Percentiles rank a stretch among this genome's conserved stretches.
Evolutionary conservation across 2,329 filamentous ascomycete genomes (phyloP).

Genomic region (Ceratocystis variospora): DNA sequence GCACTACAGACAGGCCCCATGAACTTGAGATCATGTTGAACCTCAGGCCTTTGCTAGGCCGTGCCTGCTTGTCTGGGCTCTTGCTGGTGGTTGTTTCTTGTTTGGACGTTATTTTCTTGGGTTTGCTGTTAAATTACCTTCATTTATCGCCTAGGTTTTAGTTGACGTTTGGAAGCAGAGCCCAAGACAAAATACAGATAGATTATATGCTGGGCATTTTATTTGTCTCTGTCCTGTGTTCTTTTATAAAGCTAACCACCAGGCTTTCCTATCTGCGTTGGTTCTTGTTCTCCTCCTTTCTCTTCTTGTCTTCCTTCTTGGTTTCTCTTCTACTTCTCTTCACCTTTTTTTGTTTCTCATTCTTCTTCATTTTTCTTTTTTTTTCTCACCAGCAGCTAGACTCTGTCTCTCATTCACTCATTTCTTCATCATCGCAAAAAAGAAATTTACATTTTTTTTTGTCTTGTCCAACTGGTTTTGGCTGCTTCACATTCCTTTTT

Average conservation of each 20-base stretch:
- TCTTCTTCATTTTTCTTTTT: conserved; percentile 35
- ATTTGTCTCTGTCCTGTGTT: background rate
- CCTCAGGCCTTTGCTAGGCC: background rate
- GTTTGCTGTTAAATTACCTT: conserved; percentile 15
- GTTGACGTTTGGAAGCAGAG: background rate
- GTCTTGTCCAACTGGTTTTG: conserved; percentile 22
- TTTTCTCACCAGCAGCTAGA: conserved; percentile 16
- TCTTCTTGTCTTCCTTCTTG: background rate
- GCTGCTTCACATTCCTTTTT: conserved; percentile 17
- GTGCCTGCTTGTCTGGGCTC: background rate
- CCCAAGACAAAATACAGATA: background rate
- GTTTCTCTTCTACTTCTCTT: conserved; percentile 2
- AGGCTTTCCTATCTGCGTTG: background rate
- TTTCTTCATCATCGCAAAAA: conserved; percentile 7
- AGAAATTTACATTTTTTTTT: conserved; percentile 1
- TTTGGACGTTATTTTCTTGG: background rate
- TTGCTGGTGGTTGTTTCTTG: conserved; percentile 1
- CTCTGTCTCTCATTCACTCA: conserved; percentile 19
- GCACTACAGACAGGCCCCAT: background rate
- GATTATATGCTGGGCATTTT: background rate
- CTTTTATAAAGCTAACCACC: background rate
- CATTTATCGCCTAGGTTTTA: conserved; percentile 10
- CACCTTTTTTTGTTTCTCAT: conserved; percentile 23
- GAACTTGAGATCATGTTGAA: background rate
- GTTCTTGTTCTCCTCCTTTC: conserved; percentile 6